Evolutionary conservation across 352 stramenopile species (phyloP).

Genomic region (Pythium scleroteichum): DNA sequence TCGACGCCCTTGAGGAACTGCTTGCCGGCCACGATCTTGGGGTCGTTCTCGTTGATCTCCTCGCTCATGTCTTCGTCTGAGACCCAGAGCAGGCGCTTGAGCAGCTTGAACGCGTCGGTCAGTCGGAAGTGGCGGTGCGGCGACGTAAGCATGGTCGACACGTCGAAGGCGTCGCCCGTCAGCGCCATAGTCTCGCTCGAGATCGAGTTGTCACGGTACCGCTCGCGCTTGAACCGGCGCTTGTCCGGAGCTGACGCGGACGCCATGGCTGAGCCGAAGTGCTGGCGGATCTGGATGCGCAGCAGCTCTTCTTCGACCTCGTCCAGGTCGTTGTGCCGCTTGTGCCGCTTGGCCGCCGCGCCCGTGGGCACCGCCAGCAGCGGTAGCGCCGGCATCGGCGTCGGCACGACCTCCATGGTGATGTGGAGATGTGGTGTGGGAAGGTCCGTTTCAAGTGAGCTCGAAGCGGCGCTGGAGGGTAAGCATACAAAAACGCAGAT

Average conservation of each 20-base stretch:
- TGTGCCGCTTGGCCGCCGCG: constrained; percentile 39
- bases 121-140: constrained; percentile 24
- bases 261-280: constrained; percentile 30
- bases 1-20: constrained; percentile 58
- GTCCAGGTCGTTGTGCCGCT: constrained; percentile 48
- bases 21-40: constrained; percentile 51
- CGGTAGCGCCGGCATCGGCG: constrained; percentile 26
- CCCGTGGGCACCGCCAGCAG: constrained; percentile 38
- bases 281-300: constrained; percentile 47
- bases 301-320: constrained; percentile 47
- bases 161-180: constrained; percentile 24
- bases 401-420: constrained; percentile 34
- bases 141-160: constrained; percentile 23
- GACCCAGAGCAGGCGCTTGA: constrained; percentile 46
- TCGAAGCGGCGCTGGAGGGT: constrained; percentile 26
- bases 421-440: background rate
- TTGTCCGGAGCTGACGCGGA: background rate
- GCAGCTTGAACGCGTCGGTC: constrained; percentile 34
- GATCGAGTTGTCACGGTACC: constrained; percentile 4
- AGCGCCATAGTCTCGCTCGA: constrained; percentile 26
- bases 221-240: constrained; percentile 2
- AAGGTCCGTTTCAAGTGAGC: background rate
- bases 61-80: constrained; percentile 53
- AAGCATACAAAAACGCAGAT: background rate
- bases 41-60: constrained; percentile 51